Base-by-base conservation (phyloP, 768 basidiomycete genomes). In the Cytidiella melzeri region DNA sequence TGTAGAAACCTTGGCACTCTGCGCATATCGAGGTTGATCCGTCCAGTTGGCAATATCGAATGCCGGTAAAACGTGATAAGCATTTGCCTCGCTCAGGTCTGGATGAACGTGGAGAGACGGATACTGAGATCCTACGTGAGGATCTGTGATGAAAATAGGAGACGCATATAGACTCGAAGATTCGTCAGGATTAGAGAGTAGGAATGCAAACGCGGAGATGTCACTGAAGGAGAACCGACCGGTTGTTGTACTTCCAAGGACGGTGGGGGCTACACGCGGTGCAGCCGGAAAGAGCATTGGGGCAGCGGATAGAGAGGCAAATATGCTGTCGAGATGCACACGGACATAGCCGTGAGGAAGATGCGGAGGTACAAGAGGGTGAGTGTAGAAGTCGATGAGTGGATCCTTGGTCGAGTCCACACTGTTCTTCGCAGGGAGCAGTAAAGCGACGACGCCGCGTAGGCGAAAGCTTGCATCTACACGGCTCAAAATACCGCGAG, bases 121-220 rank as follows among this genome's bases (percentile, higher is more conserved):
- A 63, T 87, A 86, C 52, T 87, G 85, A 5, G 65, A 65, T 12
- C 70, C 61, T 15, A 94, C 76, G 53, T 79, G 65, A n/a, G 73
- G 74, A 58, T 94, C 92, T 9, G 81, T 82, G 42, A 92, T 76
- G 15, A 95, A 59, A 39, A 95, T 66, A 11, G 92, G 92, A 12
- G 75, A 73, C 21, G 81, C 77, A 18, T 57, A 51, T 41, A 70
- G 45, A 7, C 30, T 15, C 9, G 30, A 34, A 34, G 30, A 15
- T 19, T 59, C 59, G 6, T 50, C 21, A 30, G 53, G 57, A 30
- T 52, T 53, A 13, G 57, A 54, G 26, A 55, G 43, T 6, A 59
- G 43, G 57, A 84, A 77, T 10, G 71, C 69, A 54, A 87, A 83
- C 9, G 78, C 57, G 13, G 84, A 83, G 1, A 86, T 10, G 41